These are phyloP conservation scores for Tuber magnatum DNA, from an alignment of 495 filamentous ascomycete species.

Conservation along the genomic window DNA sequence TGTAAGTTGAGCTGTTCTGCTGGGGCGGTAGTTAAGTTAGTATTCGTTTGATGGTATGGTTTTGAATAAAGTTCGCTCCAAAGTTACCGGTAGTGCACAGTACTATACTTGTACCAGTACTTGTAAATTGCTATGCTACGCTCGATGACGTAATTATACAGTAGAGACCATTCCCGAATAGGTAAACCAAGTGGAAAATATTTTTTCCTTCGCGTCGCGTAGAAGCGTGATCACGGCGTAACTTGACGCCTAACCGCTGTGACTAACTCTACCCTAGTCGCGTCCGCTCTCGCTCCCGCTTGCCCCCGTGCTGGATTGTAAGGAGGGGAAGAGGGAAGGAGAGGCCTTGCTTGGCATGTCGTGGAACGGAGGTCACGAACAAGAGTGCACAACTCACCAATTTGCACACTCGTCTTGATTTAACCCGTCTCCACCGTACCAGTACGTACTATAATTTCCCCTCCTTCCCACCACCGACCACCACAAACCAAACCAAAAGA, in stretches of 20 bases:
- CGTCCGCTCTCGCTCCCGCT: not conserved
- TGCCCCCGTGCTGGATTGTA: not conserved
- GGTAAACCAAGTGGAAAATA: not conserved
- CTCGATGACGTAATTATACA: not conserved
- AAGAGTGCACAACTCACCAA: not conserved
- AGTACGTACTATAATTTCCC: not conserved
- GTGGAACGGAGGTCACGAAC: not conserved
- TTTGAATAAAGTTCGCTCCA: not conserved
- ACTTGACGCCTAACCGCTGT: not conserved
- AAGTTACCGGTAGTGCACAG: not conserved
- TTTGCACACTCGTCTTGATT: not conserved
- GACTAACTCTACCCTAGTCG: not conserved
- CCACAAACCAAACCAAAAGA: conserved; percentile 10
- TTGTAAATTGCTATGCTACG: not conserved
- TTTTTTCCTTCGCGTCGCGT: not conserved
- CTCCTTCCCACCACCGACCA: conserved; percentile 6
- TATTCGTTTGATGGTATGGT: conserved; percentile 46
- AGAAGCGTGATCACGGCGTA: not conserved
- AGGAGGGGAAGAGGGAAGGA: not conserved
- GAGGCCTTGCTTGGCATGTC: not conserved
- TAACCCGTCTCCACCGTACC: not conserved
- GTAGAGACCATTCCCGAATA: not conserved
- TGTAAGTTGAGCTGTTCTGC: conserved; percentile 68
- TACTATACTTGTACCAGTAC: too few relatives aligned
- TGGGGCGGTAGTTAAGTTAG: conserved; percentile 84